Conservation (phyloP, 2,329 filamentous ascomycete species). For the Curvularia hawaiiensis region DNA sequence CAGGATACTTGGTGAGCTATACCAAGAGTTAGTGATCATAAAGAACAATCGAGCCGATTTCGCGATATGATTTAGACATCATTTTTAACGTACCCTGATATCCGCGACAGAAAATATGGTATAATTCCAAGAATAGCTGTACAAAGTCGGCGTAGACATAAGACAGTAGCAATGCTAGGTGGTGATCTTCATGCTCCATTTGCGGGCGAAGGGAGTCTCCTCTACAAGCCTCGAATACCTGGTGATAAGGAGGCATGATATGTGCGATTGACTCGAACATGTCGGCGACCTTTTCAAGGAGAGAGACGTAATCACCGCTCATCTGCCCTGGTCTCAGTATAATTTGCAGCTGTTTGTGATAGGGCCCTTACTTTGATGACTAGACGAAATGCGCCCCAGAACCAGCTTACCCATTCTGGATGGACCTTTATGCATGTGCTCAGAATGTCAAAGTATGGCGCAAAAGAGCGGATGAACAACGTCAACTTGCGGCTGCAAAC, state of each 20-base stretch:
- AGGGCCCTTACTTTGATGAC: constrained; percentile 29
- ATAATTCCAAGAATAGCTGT: constrained; percentile 34
- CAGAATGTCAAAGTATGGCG: constrained; percentile 37
- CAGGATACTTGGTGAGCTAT: constrained; percentile 18
- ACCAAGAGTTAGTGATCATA: not conserved
- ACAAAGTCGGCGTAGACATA: constrained; percentile 36
- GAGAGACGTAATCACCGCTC: constrained; percentile 25
- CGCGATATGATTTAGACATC: constrained; percentile 4
- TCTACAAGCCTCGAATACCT: constrained; percentile 25
- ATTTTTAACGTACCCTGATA: constrained; percentile 31
- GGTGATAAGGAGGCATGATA: constrained; percentile 30
- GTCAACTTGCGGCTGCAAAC: constrained; percentile 27
- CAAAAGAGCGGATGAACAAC: constrained; percentile 29
- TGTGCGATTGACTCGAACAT: constrained; percentile 32
- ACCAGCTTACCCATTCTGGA: constrained; percentile 28
- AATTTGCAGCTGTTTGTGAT: not conserved
- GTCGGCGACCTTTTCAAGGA: constrained; percentile 34
- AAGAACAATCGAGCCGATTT: not conserved
- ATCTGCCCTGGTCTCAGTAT: constrained; percentile 18
- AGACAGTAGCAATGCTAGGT: constrained; percentile 28
- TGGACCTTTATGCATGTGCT: constrained; percentile 22
- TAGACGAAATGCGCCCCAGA: constrained; percentile 32
- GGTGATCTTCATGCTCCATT: constrained; percentile 13
- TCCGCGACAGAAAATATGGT: constrained; percentile 32
- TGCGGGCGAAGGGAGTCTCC: constrained; percentile 10